phyloP scores from a whole-genome alignment of 2,329 filamentous ascomycete species.

The Catunica adiposa region DNA sequence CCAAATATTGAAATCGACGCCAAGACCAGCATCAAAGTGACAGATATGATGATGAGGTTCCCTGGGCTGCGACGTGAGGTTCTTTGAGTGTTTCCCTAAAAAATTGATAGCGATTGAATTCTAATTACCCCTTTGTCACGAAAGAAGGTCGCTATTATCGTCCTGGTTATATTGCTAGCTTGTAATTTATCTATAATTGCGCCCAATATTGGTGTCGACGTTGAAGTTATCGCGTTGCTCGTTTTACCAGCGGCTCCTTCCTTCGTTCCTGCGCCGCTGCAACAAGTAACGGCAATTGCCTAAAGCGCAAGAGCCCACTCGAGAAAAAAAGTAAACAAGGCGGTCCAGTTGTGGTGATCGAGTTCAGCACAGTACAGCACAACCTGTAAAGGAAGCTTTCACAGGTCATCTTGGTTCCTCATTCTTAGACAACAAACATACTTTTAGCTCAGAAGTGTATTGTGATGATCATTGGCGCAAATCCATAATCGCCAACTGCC shows the following conservation, averaged over 20 bases:
- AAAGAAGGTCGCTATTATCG: not conserved
- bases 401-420: too few relatives aligned
- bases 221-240: not conserved
- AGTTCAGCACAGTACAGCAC: not conserved
- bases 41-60: too few relatives aligned
- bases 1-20: too few relatives aligned
- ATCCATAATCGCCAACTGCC: too few relatives aligned
- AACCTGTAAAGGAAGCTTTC: not conserved
- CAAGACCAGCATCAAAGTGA: too few relatives aligned
- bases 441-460: too few relatives aligned
- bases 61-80: too few relatives aligned
- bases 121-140: too few relatives aligned
- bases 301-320: not conserved
- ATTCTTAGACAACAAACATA: too few relatives aligned
- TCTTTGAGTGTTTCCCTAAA: too few relatives aligned
- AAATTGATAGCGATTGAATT: too few relatives aligned
- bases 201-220: not conserved
- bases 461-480: too few relatives aligned
- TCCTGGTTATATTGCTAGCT: not conserved
- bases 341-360: not conserved
- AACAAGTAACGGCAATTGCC: not conserved
- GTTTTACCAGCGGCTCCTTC: not conserved
- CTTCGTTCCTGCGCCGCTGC: not conserved
- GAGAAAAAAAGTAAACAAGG: slow-evolving; percentile 4
- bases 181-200: not conserved